Evolutionary conservation across 805 yeast genomes (phyloP), one percentile per base, ranked within the genome.

Genomic region (Millerozyma miso): DNA sequence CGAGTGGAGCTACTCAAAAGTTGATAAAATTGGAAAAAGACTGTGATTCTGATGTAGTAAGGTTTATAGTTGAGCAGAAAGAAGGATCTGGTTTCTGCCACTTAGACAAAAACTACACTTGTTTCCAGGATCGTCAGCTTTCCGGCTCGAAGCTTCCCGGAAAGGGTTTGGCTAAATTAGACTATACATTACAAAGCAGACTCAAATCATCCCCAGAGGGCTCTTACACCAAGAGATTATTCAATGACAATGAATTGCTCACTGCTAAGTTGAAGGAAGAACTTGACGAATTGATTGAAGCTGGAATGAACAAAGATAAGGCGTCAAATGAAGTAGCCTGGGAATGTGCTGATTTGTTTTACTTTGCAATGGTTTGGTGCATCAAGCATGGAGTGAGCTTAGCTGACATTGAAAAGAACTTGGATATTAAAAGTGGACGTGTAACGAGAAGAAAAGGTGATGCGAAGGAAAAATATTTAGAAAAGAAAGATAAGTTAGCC

Each of bases 371-470:
- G 63, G 66, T 74, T 7, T 73, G 75, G 69, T 74, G 80, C 52
- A 69, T 71, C 39, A 77, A 86, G 63, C 72, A 80, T 54, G 97
- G 91, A 26, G 96, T 93, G 26, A 67, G 84, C 19, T 68, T 89
- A 55, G 69, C 76, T 6, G 97, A 90, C 54, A 81, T 93, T 36
- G 97, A 90, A 67, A 76, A 73, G 52, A 88, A 91, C 64, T 74
- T 93, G 58, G 90, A 88, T 58, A 63, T 82, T 59, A 93, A 93
- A 72, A 77, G 88, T 37, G 67, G 83, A 56, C 91, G 91, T 66
- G 88, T 93, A 45, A 81, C 96, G 2, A 80, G 99, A 67, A 79
- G 99, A 61, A 85, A 82, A 65, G 99, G 99, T 41, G 97, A 93
- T 67, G 98, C 99, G 36, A 91, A 91, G 66, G 81, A 87, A 18